Base-by-base conservation (phyloP, 305 asterid species). In the Fraxinus xanthoxyloides region DNA sequence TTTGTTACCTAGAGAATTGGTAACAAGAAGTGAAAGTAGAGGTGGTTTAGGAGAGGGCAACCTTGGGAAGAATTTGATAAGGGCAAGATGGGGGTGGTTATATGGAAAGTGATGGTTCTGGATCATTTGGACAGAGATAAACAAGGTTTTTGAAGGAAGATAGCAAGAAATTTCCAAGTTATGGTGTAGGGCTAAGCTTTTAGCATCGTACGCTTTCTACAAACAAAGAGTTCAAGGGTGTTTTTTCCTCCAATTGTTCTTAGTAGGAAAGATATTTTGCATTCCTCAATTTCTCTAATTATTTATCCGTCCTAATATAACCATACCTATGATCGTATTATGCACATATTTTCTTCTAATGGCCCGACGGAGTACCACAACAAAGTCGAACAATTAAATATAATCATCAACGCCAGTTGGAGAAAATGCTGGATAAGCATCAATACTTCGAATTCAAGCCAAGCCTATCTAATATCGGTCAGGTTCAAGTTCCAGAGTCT, bases 401-500 rank as follows among this genome's bases (percentile, higher is more conserved):
- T 69, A 69, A 69, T 30, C 74, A 67, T 43, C 43, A 38, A 34
- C 0, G 19, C 38, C 79, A 65, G 35, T 24, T 26, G 35, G 36
- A 65, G 32, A 65, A 65, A 65, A 65, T 3, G 8, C 26, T 65
- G 3, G 31, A 26, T 13, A 70, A 35, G 77, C 77, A 72, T 35
- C 77, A 77, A 26, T 10, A 59, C 65, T 43, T 36, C 59, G 31
- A 76, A 63, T 72, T 77, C 83, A 79, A 15, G 36, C 23, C 24
- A 17, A 5, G 63, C 77, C 80, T 82, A 30, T 24, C 67, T 38
- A 30, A 30, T 77, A 72, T 43, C 67, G 35, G 76, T 72, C 23
- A 51, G 63, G 63, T 85, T 54, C 54, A 78, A 69, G 38, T 56
- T 82, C 61, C 75, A 82, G 79, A 74, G 63, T 80, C 82, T 73